Conservation (phyloP, 257 asterid genomes). For the Solanum tarapatanum region DNA sequence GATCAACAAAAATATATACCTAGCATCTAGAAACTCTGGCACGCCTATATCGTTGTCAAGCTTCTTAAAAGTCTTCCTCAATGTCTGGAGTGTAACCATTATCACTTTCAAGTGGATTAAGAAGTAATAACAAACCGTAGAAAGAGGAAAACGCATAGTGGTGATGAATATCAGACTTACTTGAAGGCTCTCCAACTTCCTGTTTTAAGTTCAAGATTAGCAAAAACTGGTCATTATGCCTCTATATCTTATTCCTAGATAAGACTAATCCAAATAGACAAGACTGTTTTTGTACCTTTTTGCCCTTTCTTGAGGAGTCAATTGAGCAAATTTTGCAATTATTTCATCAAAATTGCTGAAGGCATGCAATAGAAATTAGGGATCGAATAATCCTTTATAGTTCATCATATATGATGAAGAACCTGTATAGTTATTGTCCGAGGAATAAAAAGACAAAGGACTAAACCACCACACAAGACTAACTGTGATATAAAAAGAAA, state of each 20-base stretch:
- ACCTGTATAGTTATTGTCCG: neutral
- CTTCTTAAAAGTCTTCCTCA: constrained; percentile 78
- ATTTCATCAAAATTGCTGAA: constrained; percentile 76
- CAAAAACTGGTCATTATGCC: constrained; percentile 4
- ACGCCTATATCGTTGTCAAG: constrained; percentile 76
- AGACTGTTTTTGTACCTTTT: constrained; percentile 40
- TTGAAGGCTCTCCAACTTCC: constrained; percentile 93
- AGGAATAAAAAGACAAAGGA: neutral
- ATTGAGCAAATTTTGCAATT: constrained; percentile 70
- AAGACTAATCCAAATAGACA: neutral
- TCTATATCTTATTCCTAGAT: neutral
- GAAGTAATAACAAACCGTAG: neutral
- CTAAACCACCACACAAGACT: neutral
- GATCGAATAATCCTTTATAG: neutral
- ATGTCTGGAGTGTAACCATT: constrained; percentile 29
- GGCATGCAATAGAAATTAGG: neutral
- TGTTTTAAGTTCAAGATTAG: constrained; percentile 18
- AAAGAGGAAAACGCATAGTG: neutral
- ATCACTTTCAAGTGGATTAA: neutral
- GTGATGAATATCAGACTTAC: constrained; percentile 28
- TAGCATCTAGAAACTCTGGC: constrained; percentile 66
- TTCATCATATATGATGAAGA: neutral
- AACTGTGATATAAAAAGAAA: neutral
- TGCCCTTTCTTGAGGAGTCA: constrained; percentile 73
- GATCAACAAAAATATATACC: constrained; percentile 23